Base-by-base conservation (phyloP, 163 green algal species). In the Chlorella variabilis region DNA sequence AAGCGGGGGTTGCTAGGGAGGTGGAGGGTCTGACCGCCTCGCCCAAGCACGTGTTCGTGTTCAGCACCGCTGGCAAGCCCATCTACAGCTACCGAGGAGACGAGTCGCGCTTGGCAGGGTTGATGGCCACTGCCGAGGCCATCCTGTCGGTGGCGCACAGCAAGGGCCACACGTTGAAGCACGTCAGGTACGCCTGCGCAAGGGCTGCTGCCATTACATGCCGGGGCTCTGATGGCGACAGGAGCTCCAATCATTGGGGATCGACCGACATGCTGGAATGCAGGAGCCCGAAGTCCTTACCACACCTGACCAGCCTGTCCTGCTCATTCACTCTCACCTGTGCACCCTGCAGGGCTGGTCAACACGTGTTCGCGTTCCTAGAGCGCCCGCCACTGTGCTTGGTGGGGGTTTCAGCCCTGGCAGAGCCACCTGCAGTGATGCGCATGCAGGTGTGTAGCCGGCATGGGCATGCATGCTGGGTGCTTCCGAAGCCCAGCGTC, bases 41-140 rank as follows among this genome's bases (percentile, higher is more conserved):
- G 21, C 27, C 70, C 41, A 85, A 86, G 71, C 91, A 97, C 58
- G 90, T 97, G 61, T 93, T 98, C 71, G 88, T 98, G 59, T 85
- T 98, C 11, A 95, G 85, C 75, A 91, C 85, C 2, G 91, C 93
- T 0, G 94, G 94, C 34, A 98, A 98, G 83, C 94, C 94, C 2
- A 87, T 98, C 20, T 98, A 91, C 71, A 89, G 82, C 36, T 87
- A 88, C 23, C 77, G 92, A 25, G 89, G 89, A 9, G 90, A 96
- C 36, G 89, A 96, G 59, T 54, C 89, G 33, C 56, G 71, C 2
- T 75, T 96, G 34, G 87, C 89, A 9, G 85, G 84, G 49, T 20
- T 96, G 23, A 88, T 88, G 41, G 93, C 92, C 8, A 85, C 94
- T 15, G 87, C 92, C 1, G 79, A 92, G 20, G 94, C 94, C 15